These are phyloP conservation scores for Penicillium sp. DNA, from an alignment of 2,329 filamentous ascomycete genomes.

Conservation along the genomic window DNA sequence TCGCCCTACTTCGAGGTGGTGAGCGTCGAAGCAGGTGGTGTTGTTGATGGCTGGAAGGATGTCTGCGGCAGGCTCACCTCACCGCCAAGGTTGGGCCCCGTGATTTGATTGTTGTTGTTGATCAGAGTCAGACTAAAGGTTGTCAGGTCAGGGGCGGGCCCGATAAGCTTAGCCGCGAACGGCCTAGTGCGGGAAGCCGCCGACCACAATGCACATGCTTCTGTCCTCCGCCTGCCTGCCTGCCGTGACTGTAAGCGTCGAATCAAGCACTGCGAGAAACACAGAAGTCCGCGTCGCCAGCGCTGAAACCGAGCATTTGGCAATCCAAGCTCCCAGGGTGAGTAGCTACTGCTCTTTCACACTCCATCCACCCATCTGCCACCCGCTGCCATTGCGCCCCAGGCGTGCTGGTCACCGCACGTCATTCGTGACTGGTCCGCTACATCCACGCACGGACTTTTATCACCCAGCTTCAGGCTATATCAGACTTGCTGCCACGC, in stretches of 20 bases:
- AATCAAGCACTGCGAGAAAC: background rate
- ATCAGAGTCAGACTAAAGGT: background rate
- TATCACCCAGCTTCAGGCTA: constrained; percentile 16
- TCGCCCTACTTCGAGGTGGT: constrained; percentile 6
- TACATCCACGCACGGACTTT: constrained; percentile 38
- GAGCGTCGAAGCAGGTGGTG: constrained; percentile 8
- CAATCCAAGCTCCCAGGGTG: background rate
- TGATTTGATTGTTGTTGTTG: background rate
- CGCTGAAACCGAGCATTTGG: background rate
- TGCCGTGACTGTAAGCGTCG: background rate
- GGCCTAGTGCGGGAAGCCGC: constrained; percentile 3
- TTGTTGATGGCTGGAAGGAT: constrained; percentile 6
- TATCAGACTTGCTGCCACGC: constrained; percentile 37
- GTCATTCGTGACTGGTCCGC: constrained; percentile 9
- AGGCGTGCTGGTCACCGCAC: no score
- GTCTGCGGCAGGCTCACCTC: background rate
- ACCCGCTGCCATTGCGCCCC: background rate
- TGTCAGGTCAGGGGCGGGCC: background rate
- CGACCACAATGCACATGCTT: background rate
- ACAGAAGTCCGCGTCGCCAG: background rate
- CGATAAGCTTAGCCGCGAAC: background rate
- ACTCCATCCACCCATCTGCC: background rate
- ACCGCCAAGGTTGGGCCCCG: constrained; percentile 10
- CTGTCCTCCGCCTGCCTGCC: background rate
- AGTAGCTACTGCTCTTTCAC: background rate